phyloP scores from a whole-genome alignment of 1,284 basidiomycete genomes.

The Sparassis latifolia region DNA sequence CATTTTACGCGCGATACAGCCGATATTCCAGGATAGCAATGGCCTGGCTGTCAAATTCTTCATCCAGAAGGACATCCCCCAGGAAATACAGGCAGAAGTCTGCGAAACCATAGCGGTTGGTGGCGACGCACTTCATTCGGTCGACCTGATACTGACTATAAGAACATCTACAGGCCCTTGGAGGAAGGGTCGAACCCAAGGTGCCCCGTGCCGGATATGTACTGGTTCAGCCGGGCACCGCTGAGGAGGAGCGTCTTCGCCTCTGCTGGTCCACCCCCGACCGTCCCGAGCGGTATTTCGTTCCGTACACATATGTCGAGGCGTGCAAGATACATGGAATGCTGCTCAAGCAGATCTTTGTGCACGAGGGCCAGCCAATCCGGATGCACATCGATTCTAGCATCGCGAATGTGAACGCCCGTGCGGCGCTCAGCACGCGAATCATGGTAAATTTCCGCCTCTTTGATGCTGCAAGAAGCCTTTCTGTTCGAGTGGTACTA shows the following conservation, averaged over 20 bases:
- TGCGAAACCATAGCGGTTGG: constrained; percentile 63
- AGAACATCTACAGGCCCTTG: constrained; percentile 42
- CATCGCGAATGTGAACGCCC: constrained; percentile 67
- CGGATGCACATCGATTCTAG: constrained; percentile 72
- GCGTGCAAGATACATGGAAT: constrained; percentile 69
- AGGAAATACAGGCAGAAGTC: constrained; percentile 59
- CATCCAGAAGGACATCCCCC: constrained; percentile 68
- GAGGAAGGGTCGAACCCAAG: constrained; percentile 69
- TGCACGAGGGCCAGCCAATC: constrained; percentile 53
- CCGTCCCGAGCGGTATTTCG: constrained; percentile 66
- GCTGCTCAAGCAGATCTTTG: constrained; percentile 67
- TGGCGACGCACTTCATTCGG: constrained; percentile 1
- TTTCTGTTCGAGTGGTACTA: no score
- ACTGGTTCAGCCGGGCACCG: constrained; percentile 57
- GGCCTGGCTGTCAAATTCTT: constrained; percentile 72
- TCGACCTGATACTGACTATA: background rate
- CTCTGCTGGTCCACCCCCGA: constrained; percentile 60
- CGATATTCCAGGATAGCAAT: constrained; percentile 61
- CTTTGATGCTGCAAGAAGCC: background rate
- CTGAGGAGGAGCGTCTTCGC: constrained; percentile 65
- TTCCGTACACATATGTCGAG: constrained; percentile 72
- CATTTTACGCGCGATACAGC: constrained; percentile 24
- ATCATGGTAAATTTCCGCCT: constrained; percentile 49
- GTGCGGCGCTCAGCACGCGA: constrained; percentile 52
- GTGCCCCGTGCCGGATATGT: constrained; percentile 70